phyloP scores from a whole-genome alignment of 163 green algal genomes.

The Scenedesmus sp. region DNA sequence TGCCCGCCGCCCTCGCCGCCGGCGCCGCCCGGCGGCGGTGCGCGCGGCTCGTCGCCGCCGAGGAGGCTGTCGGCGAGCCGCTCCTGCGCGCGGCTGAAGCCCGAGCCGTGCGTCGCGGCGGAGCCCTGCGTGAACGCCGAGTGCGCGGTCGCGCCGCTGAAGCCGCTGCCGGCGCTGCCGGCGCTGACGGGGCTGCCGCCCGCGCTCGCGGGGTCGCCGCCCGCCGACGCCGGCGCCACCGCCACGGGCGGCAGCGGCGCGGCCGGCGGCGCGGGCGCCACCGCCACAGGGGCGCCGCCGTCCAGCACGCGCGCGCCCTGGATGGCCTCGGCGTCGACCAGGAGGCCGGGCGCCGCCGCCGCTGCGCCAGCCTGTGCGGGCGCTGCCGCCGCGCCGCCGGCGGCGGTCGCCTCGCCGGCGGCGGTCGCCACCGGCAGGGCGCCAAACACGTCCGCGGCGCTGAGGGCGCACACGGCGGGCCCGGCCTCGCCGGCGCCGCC shows the following conservation, averaged over 20 bases:
- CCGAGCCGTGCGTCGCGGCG: conserved; percentile 5
- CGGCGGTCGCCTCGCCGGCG: neutral
- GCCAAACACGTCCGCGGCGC: conserved; percentile 27
- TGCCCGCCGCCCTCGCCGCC: neutral
- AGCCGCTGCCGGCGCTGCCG: neutral
- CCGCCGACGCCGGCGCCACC: neutral
- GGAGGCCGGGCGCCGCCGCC: neutral
- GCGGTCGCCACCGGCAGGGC: neutral
- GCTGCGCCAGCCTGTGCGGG: too few relatives aligned
- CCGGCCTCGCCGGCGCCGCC: too few relatives aligned
- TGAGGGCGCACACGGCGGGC: too few relatives aligned
- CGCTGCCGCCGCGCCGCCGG: too few relatives aligned
- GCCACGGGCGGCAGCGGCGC: neutral
- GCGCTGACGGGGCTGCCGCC: neutral
- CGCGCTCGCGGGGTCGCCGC: conserved; percentile 3
- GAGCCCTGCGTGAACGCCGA: conserved; percentile 27
- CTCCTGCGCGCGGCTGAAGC: conserved; percentile 17
- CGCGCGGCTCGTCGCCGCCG: neutral
- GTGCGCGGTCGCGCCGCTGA: conserved; percentile 30
- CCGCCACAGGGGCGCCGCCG: neutral
- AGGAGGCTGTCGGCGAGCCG: conserved; percentile 39
- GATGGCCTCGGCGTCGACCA: neutral
- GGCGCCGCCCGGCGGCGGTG: neutral
- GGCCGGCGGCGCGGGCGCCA: neutral
- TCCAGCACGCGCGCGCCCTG: neutral